phyloP scores from a whole-genome alignment of 192 early-diverging fungal species.

The Coemansia sp. region DNA sequence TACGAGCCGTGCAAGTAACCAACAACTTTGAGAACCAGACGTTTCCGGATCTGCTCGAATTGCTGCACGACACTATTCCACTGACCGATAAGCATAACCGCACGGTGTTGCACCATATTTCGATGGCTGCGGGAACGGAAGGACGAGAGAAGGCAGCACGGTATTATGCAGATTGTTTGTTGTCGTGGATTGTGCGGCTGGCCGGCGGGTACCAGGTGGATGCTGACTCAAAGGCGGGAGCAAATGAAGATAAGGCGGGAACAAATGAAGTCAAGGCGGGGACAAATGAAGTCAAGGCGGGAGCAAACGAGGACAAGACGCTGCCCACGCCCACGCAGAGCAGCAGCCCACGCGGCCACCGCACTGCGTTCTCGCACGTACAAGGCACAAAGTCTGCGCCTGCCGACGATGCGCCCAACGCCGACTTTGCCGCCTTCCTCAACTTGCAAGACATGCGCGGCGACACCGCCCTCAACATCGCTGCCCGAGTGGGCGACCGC shows the following conservation, averaged over 20 bases:
- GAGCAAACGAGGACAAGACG: slow-evolving; percentile 1
- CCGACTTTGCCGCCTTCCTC: slow-evolving; percentile 77
- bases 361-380: background rate
- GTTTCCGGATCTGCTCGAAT: slow-evolving; percentile 70
- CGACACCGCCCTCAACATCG: slow-evolving; percentile 89
- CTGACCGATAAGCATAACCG: slow-evolving; percentile 76
- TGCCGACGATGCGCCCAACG: slow-evolving; percentile 23
- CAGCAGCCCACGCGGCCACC: slow-evolving; percentile 25
- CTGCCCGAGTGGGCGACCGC: slow-evolving; percentile 73
- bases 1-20: slow-evolving; percentile 82
- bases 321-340: slow-evolving; percentile 39
- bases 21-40: slow-evolving; percentile 82
- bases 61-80: slow-evolving; percentile 74
- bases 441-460: slow-evolving; percentile 81
- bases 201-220: slow-evolving; percentile 54
- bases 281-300: too few relatives aligned
- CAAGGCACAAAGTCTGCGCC: background rate
- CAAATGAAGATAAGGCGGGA: background rate
- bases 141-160: slow-evolving; percentile 70
- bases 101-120: slow-evolving; percentile 92
- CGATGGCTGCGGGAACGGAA: slow-evolving; percentile 65
- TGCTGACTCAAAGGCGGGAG: slow-evolving; percentile 5
- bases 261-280: too few relatives aligned
- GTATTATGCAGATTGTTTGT: slow-evolving; percentile 89
- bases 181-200: slow-evolving; percentile 63